These are phyloP conservation scores for Phtheirospermum japonicum DNA, from an alignment of 257 asterid species.

Conservation along the genomic window DNA sequence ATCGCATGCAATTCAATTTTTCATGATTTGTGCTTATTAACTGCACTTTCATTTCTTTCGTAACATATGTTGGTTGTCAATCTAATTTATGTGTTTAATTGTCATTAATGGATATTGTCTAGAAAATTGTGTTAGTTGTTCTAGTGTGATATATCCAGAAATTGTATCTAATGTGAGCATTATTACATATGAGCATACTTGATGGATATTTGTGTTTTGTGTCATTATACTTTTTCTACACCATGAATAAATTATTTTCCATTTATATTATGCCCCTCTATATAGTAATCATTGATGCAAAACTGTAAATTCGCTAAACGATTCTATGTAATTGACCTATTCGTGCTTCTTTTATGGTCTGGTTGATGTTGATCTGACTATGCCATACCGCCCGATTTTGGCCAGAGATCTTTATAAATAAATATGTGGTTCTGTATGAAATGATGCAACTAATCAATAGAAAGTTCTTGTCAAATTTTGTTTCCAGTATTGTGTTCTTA, in stretches of 20 bases:
- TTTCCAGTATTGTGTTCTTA: no score
- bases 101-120: not conserved
- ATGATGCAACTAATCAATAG: no score
- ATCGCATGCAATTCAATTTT: not conserved
- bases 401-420: no score
- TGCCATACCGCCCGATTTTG: not conserved
- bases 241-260: no score
- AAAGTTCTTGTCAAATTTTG: no score
- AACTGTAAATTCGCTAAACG: not conserved
- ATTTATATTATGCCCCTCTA: not conserved
- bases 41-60: not conserved
- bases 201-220: no score
- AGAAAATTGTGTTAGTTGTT: not conserved
- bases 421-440: not conserved
- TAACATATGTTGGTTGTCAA: not conserved
- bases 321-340: not conserved
- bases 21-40: not conserved
- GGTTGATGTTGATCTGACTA: not conserved
- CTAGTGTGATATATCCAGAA: not conserved
- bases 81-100: not conserved
- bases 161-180: no score
- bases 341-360: not conserved
- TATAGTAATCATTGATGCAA: not conserved
- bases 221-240: no score
- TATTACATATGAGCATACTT: no score